Percentiles rank a stretch among this genome's conserved stretches.
phyloP scores from a whole-genome alignment of 2,329 filamentous ascomycete species.

The Rutstroemia sydowiana region DNA sequence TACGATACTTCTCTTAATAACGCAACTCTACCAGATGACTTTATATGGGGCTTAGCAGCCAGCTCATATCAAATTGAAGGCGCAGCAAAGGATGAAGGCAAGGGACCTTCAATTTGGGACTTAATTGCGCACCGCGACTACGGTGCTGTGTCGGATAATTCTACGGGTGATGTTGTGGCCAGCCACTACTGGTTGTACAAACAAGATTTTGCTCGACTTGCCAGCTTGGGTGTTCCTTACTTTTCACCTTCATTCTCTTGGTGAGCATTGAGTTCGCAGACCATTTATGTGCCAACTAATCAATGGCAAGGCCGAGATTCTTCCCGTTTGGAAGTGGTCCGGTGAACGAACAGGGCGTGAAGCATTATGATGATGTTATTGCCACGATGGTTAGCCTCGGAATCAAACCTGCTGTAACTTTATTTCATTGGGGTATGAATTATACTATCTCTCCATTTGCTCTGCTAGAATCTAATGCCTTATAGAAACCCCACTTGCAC shows the following conservation, averaged over 20 bases:
- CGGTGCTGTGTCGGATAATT: constrained; percentile 29
- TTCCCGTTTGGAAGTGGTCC: constrained; percentile 45
- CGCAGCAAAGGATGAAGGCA: constrained; percentile 38
- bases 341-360: constrained; percentile 42
- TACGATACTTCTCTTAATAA: constrained; percentile 22
- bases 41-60: constrained; percentile 41
- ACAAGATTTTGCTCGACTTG: constrained; percentile 47
- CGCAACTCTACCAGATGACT: constrained; percentile 35
- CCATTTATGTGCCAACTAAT: neutral
- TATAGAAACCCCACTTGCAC: constrained; percentile 23
- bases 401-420: constrained; percentile 41
- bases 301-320: constrained; percentile 32
- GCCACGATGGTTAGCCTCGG: constrained; percentile 41
- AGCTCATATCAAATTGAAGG: constrained; percentile 41
- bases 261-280: constrained; percentile 9
- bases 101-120: constrained; percentile 38
- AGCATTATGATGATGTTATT: constrained; percentile 49
- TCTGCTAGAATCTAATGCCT: neutral
- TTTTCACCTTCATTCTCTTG: constrained; percentile 35
- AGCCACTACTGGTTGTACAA: constrained; percentile 50
- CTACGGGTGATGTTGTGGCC: constrained; percentile 42
- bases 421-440: constrained; percentile 36
- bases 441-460: neutral
- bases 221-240: constrained; percentile 45
- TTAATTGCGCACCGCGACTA: constrained; percentile 30